Conservation (phyloP, 1,139 yeast genomes). For the Scheffersomyces quercinus region DNA sequence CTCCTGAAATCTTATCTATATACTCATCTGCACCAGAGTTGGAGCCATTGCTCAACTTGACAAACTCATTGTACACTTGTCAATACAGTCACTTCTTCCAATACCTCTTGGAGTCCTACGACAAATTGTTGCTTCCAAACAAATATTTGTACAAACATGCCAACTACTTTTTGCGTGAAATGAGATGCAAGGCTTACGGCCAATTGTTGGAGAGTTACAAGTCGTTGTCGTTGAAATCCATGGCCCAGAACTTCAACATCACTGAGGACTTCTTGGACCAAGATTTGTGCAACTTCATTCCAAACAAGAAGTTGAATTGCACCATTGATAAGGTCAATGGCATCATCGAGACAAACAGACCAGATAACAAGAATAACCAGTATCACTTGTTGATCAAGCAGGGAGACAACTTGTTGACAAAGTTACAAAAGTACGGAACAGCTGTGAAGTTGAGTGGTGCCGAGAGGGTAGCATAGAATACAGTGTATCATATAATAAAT, state of each 20-base stretch:
- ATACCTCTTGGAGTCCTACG: constrained; percentile 76
- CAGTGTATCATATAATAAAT: not conserved
- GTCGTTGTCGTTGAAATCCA: constrained; percentile 81
- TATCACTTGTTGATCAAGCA: constrained; percentile 86
- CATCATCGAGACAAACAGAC: constrained; percentile 91
- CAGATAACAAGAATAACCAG: constrained; percentile 94
- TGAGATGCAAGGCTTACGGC: constrained; percentile 93
- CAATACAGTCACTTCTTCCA: constrained; percentile 83
- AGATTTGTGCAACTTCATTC: constrained; percentile 88
- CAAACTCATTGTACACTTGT: constrained; percentile 85
- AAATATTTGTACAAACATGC: constrained; percentile 81
- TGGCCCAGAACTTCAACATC: constrained; percentile 94
- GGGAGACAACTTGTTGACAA: constrained; percentile 90
- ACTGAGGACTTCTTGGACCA: constrained; percentile 76
- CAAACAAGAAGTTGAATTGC: constrained; percentile 90
- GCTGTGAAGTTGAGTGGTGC: constrained; percentile 95
- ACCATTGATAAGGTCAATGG: constrained; percentile 96
- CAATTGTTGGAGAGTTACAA: constrained; percentile 94
- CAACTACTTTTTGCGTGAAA: constrained; percentile 81
- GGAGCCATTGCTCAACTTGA: constrained; percentile 80
- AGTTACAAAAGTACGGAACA: constrained; percentile 94
- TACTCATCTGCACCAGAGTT: constrained; percentile 64
- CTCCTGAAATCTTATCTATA: constrained; percentile 88
- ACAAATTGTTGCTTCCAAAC: constrained; percentile 67
- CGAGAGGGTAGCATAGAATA: constrained; percentile 51